A percentile compares a stretch with the other conserved stretches of the same genome.
Evolutionary conservation across 176 grass and related monocot species (phyloP).

Genomic region (Echinochloa phyllopogon): DNA sequence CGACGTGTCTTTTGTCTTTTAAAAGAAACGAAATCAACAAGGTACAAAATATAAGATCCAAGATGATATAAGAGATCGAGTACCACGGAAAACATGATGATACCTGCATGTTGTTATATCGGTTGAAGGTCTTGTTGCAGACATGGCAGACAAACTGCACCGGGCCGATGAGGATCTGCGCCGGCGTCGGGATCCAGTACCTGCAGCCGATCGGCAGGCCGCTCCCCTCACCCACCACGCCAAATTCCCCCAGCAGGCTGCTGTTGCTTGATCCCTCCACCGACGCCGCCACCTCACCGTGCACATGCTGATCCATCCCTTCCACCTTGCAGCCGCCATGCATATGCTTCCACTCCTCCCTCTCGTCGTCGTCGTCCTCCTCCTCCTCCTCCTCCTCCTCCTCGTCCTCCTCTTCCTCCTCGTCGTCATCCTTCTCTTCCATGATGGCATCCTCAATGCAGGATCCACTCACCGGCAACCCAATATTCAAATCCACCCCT

Average conservation of each 20-base stretch:
- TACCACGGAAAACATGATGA: neutral
- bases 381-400: neutral
- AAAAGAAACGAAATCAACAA: neutral
- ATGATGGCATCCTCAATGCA: slow-evolving; percentile 16
- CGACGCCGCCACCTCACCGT: slow-evolving; percentile 22
- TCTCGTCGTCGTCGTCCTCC: slow-evolving; percentile 42
- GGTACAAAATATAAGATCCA: neutral
- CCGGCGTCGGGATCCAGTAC: slow-evolving; percentile 86
- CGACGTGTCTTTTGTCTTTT: neutral
- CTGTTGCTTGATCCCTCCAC: slow-evolving; percentile 27
- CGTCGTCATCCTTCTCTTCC: slow-evolving; percentile 31
- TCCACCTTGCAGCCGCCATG: slow-evolving; percentile 39
- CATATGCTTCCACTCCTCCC: slow-evolving; percentile 6
- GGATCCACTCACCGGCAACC: slow-evolving; percentile 45
- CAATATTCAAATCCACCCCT: slow-evolving; percentile 72
- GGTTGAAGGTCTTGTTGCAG: slow-evolving; percentile 90
- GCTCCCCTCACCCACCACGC: neutral
- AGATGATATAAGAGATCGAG: neutral
- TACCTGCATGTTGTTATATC: slow-evolving; percentile 99
- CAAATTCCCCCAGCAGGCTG: slow-evolving; percentile 28
- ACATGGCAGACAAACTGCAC: slow-evolving; percentile 89
- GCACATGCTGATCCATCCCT: neutral
- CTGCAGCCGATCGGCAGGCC: slow-evolving; percentile 18
- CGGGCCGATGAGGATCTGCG: slow-evolving; percentile 84
- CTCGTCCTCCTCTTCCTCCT: slow-evolving; percentile 44